Conservation (phyloP, 768 basidiomycete species). For the Mycena pura region DNA sequence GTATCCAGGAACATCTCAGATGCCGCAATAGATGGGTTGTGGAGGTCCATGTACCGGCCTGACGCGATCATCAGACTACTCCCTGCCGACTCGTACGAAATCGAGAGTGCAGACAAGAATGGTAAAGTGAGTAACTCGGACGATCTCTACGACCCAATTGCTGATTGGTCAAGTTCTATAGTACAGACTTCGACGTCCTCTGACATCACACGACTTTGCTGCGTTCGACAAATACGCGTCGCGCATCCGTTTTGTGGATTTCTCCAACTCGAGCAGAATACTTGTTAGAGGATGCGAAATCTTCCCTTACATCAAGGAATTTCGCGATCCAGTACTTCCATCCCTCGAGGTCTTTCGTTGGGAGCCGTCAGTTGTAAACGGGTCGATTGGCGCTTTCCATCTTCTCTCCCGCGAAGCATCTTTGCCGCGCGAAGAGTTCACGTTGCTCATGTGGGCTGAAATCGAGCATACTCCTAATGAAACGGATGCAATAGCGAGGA, state of each 20-base stretch:
- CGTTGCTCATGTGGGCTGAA: conserved; percentile 20
- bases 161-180: conserved; percentile 3
- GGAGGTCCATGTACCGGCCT: conserved; percentile 21
- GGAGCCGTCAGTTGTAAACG: conserved; percentile 19
- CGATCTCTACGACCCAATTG: background rate
- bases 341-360: conserved; percentile 18
- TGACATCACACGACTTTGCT: conserved; percentile 10
- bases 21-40: conserved; percentile 18
- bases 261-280: conserved; percentile 19
- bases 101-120: background rate
- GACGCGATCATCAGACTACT: conserved; percentile 18
- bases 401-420: conserved; percentile 20
- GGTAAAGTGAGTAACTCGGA: background rate
- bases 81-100: conserved; percentile 10
- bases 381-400: conserved; percentile 22
- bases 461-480: conserved; percentile 11
- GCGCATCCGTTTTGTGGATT: conserved; percentile 21
- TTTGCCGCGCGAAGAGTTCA: conserved; percentile 15
- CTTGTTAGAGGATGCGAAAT: conserved; percentile 23
- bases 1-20: conserved; percentile 22
- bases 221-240: conserved; percentile 25
- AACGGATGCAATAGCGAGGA: conserved; percentile 5
- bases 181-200: conserved; percentile 15
- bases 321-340: conserved; percentile 23
- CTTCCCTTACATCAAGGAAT: conserved; percentile 21